These are phyloP conservation scores for Steccherinum ochraceum DNA, from an alignment of 768 basidiomycete species.

Conservation along the genomic window DNA sequence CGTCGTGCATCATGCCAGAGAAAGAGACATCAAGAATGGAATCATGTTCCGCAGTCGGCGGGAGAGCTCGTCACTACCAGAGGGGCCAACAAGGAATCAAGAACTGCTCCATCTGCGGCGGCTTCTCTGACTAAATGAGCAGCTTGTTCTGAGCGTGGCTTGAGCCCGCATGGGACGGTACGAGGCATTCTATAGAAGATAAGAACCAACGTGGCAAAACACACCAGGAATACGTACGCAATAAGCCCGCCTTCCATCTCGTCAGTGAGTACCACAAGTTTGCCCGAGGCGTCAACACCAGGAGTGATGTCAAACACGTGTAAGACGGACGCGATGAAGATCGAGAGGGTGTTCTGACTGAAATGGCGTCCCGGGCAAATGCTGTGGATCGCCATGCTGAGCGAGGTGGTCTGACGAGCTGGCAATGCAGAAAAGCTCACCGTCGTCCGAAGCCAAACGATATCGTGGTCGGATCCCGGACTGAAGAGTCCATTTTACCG, in stretches of 20 bases:
- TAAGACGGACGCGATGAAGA: slow-evolving; percentile 8
- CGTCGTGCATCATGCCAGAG: background rate
- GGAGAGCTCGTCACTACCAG: background rate
- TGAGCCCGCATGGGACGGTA: slow-evolving; percentile 2
- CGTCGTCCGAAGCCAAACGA: background rate
- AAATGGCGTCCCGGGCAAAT: slow-evolving; percentile 5
- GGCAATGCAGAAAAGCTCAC: background rate
- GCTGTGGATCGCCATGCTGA: background rate
- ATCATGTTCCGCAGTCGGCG: background rate
- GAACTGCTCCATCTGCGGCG: background rate
- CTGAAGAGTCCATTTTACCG: slow-evolving; percentile 12
- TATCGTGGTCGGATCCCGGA: background rate
- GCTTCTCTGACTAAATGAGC: background rate
- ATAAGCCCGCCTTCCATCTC: slow-evolving; percentile 11
- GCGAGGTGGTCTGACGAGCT: background rate
- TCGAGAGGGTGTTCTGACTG: slow-evolving; percentile 1
- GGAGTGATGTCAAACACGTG: slow-evolving; percentile 7
- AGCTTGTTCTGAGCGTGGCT: slow-evolving; percentile 1
- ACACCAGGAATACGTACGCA: slow-evolving; percentile 2
- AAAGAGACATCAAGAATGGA: background rate
- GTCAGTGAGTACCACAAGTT: slow-evolving; percentile 3
- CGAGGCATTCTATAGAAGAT: slow-evolving; percentile 1
- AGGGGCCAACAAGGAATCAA: background rate
- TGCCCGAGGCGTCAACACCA: slow-evolving; percentile 5
- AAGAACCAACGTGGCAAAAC: too few species aligned